phyloP scores from a whole-genome alignment of 805 yeast genomes.

The Nakazawaea ambrosiae region DNA sequence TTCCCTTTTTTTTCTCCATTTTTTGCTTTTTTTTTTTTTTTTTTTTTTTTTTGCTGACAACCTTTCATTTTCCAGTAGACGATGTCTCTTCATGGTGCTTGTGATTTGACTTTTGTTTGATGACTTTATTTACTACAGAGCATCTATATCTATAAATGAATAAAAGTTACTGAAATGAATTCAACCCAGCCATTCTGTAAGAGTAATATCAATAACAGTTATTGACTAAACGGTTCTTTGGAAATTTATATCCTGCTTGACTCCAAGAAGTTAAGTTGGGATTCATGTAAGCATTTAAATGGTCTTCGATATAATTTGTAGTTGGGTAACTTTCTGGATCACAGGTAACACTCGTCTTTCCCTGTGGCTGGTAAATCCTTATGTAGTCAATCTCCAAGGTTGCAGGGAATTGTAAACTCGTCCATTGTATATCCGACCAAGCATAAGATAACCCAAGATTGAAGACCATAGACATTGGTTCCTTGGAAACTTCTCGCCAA shows the following conservation, averaged over 20 bases:
- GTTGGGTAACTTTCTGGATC: conserved; percentile 33
- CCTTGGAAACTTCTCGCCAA: conserved; percentile 69
- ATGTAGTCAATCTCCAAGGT: conserved; percentile 31
- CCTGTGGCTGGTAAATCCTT: conserved; percentile 32
- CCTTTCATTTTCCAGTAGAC: too few species aligned
- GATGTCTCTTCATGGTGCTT: too few species aligned
- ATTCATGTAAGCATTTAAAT: conserved; percentile 27
- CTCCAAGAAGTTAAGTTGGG: conserved; percentile 30
- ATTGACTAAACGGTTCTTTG: conserved; percentile 13
- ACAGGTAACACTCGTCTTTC: conserved; percentile 24
- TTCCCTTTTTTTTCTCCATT: too few species aligned
- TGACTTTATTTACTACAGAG: too few species aligned
- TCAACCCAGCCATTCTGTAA: too few species aligned
- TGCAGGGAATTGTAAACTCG: conserved; percentile 28
- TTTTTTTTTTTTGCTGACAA: too few species aligned
- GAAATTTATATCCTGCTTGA: conserved; percentile 29
- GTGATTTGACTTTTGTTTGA: too few species aligned
- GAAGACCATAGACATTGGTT: conserved; percentile 77
- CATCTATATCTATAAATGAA: too few species aligned
- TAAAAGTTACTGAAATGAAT: too few species aligned
- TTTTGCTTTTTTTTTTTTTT: too few species aligned
- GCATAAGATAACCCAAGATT: conserved; percentile 71
- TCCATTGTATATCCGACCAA: conserved; percentile 35
- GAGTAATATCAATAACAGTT: too few species aligned
- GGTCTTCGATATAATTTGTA: conserved; percentile 26